These are phyloP conservation scores for Pichia cactophila DNA, from an alignment of 1,139 yeast genomes.

Conservation along the genomic window DNA sequence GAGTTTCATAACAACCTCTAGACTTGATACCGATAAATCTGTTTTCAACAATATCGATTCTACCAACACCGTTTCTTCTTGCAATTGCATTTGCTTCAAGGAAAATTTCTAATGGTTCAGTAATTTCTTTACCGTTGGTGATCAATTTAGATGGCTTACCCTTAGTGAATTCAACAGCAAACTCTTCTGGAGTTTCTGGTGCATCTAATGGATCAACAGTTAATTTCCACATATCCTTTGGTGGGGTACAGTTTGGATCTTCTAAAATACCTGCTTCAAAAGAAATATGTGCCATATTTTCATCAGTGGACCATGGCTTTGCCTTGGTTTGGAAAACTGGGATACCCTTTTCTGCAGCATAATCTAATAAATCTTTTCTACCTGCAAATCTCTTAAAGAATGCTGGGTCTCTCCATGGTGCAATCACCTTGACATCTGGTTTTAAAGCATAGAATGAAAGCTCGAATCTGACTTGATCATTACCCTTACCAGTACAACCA, in stretches of 20 bases:
- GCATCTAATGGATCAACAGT: constrained; percentile 95
- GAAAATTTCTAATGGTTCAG: constrained; percentile 89
- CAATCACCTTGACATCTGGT: constrained; percentile 94
- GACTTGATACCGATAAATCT: constrained; percentile 98
- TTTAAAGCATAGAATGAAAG: constrained; percentile 92
- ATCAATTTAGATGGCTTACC: constrained; percentile 84
- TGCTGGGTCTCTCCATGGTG: constrained; percentile 98
- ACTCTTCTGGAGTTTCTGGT: constrained; percentile 86
- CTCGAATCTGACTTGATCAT: constrained; percentile 98
- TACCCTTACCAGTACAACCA: constrained; percentile 99
- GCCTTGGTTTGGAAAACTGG: constrained; percentile 97
- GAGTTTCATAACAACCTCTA: constrained; percentile 99
- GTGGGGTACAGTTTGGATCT: constrained; percentile 97
- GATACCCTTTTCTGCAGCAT: constrained; percentile 83
- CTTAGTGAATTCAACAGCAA: constrained; percentile 71
- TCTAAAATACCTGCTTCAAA: constrained; percentile 98
- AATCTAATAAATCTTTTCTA: constrained; percentile 89
- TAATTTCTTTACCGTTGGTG: constrained; percentile 54
- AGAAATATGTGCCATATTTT: constrained; percentile 96
- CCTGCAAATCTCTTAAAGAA: constrained; percentile 96
- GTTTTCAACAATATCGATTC: constrained; percentile 97
- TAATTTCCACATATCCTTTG: constrained; percentile 99
- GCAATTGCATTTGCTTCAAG: constrained; percentile 89
- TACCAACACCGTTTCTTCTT: constrained; percentile 98
- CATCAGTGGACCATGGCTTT: constrained; percentile 99